Conservation (phyloP, 352 stramenopile genomes). For the Blastocystis sp. region DNA sequence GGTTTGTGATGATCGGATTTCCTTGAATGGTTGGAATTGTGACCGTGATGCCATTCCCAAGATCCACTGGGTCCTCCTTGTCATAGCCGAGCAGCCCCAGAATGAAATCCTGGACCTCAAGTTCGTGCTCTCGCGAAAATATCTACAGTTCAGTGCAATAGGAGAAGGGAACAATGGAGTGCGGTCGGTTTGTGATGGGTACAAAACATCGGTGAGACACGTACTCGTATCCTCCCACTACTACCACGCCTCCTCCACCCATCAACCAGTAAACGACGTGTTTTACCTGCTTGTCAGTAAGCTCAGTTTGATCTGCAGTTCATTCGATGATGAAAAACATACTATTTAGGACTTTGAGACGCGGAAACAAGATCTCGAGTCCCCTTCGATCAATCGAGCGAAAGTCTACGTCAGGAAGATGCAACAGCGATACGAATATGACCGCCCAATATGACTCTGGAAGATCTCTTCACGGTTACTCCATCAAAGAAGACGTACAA, state of each 20-base stretch:
- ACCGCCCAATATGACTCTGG: no score
- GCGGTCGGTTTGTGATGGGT: conserved; percentile 8
- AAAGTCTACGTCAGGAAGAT: no score
- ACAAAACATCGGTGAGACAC: background rate
- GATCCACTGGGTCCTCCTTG: background rate
- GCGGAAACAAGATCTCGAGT: no score
- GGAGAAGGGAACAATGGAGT: background rate
- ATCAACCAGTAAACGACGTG: background rate
- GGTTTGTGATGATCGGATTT: background rate
- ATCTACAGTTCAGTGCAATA: background rate
- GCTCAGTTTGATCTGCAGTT: no score
- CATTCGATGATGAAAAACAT: no score
- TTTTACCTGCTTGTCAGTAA: background rate
- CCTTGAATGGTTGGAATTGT: background rate
- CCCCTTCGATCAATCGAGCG: no score
- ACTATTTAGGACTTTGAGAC: no score
- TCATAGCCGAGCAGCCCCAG: background rate
- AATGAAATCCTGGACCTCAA: background rate
- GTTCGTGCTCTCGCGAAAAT: background rate
- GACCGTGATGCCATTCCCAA: background rate
- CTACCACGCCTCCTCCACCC: background rate
- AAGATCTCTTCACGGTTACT: no score
- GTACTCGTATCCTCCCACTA: background rate
- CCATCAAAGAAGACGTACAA: no score
- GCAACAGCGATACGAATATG: no score